Base-by-base conservation (phyloP, 495 filamentous ascomycete genomes). In the Aspergillus steynii region DNA sequence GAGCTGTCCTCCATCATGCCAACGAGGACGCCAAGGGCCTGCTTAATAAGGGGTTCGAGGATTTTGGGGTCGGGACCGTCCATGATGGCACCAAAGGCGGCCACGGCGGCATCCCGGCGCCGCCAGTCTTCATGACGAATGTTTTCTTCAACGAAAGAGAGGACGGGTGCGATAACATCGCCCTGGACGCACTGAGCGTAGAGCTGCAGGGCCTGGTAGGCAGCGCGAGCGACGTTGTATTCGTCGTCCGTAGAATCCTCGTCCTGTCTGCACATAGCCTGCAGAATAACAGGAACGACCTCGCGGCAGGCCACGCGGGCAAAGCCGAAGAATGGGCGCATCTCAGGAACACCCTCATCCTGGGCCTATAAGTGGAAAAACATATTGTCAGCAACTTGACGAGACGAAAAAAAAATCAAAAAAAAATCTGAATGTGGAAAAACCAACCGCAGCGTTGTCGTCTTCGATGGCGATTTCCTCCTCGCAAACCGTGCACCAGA, bases 401-500 rank as follows among this genome's bases (percentile, higher is more conserved):
- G 34, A 59, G 10, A 12, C 25, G 20, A 34, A 12, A 10, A 20
- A 20, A 20, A 20, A 20, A 20, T 20, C 20, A 20, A 20, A 20
- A 20, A 20, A 20, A 8, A 53, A 42, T 67, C 2, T 29, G 25
- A 50, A 15, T 46, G 32, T 29, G 14, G 37, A 31, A 50, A 58
- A 49, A 77, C 67, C 65, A 82, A 93, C 91, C 83, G 91, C 88
- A 61, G 85, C 81, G 70, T 99, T 99, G 72, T 99, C 95, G 68
- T 99, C 95, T 63, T 98, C 95, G 71, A 99, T 97, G 59, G 88
- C 86, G 63, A 96, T 91, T 73, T 99, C 95, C 77, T 99, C 95
- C 71, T 99, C 95, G 79, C 95, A 98, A 46, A 99, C 95, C 25
- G 95, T 98, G 79, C 95, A 97, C 95, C 95, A 99, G 81, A 99